phyloP scores from a whole-genome alignment of 164 flowering plant species.

The Nymphaea thermarum region DNA sequence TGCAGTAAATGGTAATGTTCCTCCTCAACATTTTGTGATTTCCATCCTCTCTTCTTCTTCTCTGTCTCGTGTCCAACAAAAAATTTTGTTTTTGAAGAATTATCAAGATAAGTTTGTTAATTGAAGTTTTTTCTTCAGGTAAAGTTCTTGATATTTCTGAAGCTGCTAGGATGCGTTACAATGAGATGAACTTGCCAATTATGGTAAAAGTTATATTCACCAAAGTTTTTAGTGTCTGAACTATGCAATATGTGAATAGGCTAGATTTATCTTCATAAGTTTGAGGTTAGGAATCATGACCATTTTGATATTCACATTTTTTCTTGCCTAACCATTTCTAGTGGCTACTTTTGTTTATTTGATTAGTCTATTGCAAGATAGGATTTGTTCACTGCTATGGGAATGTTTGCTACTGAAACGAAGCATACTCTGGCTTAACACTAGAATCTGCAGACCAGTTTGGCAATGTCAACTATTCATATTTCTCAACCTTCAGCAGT shows the following conservation, averaged over 20 bases:
- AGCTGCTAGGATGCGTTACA: conserved; percentile 28
- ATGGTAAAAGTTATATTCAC: conserved; percentile 23
- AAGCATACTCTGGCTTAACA: too few relatives aligned
- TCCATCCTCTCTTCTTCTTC: background rate
- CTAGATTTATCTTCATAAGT: background rate
- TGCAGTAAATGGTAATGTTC: conserved; percentile 34
- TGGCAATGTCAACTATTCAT: too few relatives aligned
- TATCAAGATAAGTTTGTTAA: background rate
- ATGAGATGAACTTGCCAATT: conserved; percentile 37
- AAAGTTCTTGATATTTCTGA: conserved; percentile 46
- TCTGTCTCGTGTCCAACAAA: background rate
- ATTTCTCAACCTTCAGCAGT: too few relatives aligned
- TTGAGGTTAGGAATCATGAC: background rate
- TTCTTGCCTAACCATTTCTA: background rate
- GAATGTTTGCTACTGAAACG: too few relatives aligned
- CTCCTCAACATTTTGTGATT: background rate
- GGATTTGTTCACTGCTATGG: background rate
- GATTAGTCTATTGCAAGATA: background rate
- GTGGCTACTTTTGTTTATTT: background rate
- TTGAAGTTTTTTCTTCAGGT: conserved; percentile 21
- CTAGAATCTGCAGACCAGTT: too few relatives aligned
- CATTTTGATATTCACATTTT: background rate
- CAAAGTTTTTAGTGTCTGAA: background rate
- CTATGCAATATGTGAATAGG: background rate
- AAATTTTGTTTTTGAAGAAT: background rate